Percentiles rank a stretch among this genome's conserved stretches.
Conservation (phyloP, 1,139 yeast genomes). For the Yamadazyma dushanensis region DNA sequence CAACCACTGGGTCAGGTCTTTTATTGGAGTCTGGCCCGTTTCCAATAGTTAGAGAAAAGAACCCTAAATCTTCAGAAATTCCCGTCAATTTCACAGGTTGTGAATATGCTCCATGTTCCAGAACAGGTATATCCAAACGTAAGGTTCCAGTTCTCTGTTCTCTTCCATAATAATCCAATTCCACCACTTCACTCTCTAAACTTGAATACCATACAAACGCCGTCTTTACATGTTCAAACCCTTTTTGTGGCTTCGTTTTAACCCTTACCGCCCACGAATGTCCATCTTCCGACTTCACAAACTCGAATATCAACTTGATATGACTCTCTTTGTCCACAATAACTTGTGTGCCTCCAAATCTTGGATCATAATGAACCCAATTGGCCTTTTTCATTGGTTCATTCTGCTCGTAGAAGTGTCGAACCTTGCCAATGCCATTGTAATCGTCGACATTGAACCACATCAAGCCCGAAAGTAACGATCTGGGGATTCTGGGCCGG, state of each 20-base stretch:
- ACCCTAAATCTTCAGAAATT: conserved; percentile 53
- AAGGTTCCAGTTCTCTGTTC: conserved; percentile 31
- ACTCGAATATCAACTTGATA: conserved; percentile 65
- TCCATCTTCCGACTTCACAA: conserved; percentile 73
- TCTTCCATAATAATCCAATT: conserved; percentile 16
- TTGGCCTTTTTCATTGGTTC: conserved; percentile 77
- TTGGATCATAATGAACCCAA: conserved; percentile 85
- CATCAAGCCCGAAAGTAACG: conserved; percentile 79
- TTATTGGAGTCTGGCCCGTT: conserved; percentile 48
- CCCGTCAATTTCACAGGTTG: conserved; percentile 51
- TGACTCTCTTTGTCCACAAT: conserved; percentile 68
- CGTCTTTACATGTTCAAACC: conserved; percentile 49
- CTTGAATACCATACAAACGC: conserved; percentile 80
- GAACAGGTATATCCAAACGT: conserved; percentile 28
- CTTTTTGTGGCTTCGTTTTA: conserved; percentile 57
- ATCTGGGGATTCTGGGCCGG: conserved; percentile 76
- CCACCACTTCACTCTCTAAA: conserved; percentile 52
- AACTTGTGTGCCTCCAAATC: conserved; percentile 80
- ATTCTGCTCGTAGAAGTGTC: conserved; percentile 78
- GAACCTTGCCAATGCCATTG: conserved; percentile 56
- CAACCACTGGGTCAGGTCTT: conserved; percentile 31
- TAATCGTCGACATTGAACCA: conserved; percentile 78
- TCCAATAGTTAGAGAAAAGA: conserved; percentile 50
- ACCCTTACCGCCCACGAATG: conserved; percentile 77
- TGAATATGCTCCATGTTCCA: conserved; percentile 27